Evolutionary conservation across 2,329 filamentous ascomycete genomes (phyloP).

Genomic region (Diaporthe citriasiana): DNA sequence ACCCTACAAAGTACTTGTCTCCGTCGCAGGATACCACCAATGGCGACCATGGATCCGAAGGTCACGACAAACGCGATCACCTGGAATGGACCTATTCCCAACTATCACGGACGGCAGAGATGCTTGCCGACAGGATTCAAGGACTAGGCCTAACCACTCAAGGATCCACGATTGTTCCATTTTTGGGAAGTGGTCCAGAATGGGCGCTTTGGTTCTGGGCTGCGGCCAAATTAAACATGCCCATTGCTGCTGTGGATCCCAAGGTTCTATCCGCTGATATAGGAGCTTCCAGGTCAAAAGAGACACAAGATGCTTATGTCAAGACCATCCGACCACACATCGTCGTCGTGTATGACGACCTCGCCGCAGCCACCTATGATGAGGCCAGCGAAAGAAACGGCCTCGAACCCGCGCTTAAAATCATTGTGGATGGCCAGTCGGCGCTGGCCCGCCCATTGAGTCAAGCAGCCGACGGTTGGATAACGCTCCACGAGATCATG

Average conservation of each 20-base stretch:
- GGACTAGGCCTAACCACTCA: neutral
- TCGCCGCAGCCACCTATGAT: neutral
- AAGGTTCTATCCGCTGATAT: neutral
- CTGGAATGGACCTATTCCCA: slow-evolving; percentile 3
- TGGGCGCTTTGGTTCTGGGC: slow-evolving; percentile 11
- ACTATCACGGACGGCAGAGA: neutral
- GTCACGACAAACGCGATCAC: too few species aligned
- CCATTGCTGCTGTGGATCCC: slow-evolving; percentile 4
- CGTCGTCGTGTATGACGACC: neutral
- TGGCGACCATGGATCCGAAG: neutral
- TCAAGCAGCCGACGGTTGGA: neutral
- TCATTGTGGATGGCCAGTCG: neutral
- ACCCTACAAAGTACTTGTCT: neutral
- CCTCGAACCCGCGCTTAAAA: neutral
- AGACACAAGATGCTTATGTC: neutral
- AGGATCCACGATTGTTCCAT: slow-evolving; percentile 2
- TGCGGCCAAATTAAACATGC: slow-evolving; percentile 15
- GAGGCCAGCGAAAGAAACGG: neutral
- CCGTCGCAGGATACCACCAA: neutral
- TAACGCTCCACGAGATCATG: neutral
- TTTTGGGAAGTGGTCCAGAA: slow-evolving; percentile 12
- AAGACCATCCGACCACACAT: neutral
- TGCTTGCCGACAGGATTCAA: neutral
- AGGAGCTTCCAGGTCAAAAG: neutral
- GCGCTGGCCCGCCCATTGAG: neutral